phyloP scores from a whole-genome alignment of 2,329 filamentous ascomycete species.

The Aspergillus brasiliensis region DNA sequence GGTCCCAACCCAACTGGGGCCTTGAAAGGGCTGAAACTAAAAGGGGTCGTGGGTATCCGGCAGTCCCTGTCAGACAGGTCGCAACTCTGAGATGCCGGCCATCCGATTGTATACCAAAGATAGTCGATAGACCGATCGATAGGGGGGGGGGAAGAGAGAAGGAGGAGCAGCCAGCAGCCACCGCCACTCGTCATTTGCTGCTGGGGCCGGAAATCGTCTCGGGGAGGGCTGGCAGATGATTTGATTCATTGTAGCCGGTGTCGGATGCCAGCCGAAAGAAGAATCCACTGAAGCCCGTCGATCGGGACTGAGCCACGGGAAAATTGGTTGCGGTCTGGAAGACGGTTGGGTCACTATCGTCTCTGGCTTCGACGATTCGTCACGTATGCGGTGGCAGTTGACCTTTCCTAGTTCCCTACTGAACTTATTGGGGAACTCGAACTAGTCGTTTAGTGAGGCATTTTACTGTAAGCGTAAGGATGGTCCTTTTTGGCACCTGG shows the following conservation, averaged over 20 bases:
- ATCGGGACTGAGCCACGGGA: slow-evolving; percentile 5
- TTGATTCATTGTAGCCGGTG: slow-evolving; percentile 2
- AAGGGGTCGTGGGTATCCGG: too few relatives aligned
- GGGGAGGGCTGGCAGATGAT: background rate
- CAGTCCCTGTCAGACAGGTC: background rate
- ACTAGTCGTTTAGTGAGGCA: slow-evolving; percentile 1
- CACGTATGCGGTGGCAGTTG: background rate
- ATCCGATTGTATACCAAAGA: background rate
- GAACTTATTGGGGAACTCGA: too few relatives aligned
- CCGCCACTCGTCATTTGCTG: background rate
- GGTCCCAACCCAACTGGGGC: background rate
- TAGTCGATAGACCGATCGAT: background rate
- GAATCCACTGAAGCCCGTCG: slow-evolving; percentile 2
- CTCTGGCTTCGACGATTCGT: background rate
- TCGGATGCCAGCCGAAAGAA: slow-evolving; percentile 7
- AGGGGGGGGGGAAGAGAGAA: background rate
- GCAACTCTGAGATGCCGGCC: background rate
- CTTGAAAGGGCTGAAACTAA: background rate
- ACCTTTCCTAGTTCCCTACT: too few relatives aligned
- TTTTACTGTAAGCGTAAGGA: background rate
- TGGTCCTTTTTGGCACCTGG: background rate
- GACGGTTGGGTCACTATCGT: background rate
- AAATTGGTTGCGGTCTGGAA: slow-evolving; percentile 5
- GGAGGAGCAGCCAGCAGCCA: background rate
- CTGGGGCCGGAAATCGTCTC: background rate